Conservation (phyloP, 1,284 basidiomycete genomes). For the Ceratorhiza oryzae-sativae region DNA sequence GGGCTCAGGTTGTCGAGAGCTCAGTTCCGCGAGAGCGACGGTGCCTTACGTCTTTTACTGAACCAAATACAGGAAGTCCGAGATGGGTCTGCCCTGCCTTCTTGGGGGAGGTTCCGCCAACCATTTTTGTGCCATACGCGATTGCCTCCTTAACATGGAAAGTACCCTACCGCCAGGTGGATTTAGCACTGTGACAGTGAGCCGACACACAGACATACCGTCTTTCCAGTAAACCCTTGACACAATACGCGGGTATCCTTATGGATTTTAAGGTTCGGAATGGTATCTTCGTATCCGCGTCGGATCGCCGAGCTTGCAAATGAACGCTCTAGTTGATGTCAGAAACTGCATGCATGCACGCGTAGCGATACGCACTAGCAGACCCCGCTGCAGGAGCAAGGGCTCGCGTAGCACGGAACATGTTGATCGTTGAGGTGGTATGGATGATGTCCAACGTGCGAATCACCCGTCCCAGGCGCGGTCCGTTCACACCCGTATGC, state of each 20-base stretch:
- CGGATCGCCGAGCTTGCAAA: constrained; percentile 79
- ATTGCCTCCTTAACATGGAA: constrained; percentile 97
- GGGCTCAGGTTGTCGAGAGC: background rate
- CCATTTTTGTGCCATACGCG: constrained; percentile 95
- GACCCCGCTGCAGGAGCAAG: constrained; percentile 20
- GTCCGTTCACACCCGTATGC: constrained; percentile 33
- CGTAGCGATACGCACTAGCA: constrained; percentile 16
- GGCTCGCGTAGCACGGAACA: constrained; percentile 30
- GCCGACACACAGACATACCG: constrained; percentile 61
- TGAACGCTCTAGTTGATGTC: constrained; percentile 46
- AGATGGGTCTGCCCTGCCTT: constrained; percentile 97
- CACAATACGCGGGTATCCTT: constrained; percentile 95
- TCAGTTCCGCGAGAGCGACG: background rate
- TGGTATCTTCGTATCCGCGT: constrained; percentile 85
- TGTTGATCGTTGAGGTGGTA: constrained; percentile 7
- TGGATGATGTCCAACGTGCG: constrained; percentile 38
- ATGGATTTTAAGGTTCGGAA: constrained; percentile 90
- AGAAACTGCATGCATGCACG: background rate
- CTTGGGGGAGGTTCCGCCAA: constrained; percentile 97
- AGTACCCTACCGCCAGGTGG: constrained; percentile 72
- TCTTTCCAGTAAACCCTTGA: constrained; percentile 97
- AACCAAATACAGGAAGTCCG: constrained; percentile 93
- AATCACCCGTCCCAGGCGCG: constrained; percentile 24
- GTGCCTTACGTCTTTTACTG: constrained; percentile 79
- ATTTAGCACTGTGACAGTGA: constrained; percentile 36